phyloP scores from a whole-genome alignment of 2,329 filamentous ascomycete genomes.

The Calonectria pteridis region DNA sequence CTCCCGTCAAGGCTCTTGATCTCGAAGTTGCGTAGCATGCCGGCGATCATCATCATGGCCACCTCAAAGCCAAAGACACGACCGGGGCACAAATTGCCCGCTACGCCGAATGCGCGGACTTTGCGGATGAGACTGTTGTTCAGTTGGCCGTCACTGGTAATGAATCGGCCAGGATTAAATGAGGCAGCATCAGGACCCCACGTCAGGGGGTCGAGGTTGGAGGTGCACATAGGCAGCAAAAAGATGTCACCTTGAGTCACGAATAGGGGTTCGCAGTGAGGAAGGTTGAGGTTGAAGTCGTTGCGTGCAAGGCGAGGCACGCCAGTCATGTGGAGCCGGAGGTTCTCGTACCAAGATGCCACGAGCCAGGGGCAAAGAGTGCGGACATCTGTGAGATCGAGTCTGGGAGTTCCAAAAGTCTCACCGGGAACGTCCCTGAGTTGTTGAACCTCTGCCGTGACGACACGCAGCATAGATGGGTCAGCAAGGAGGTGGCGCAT shows the following conservation, averaged over 20 bases:
- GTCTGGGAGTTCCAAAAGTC: slow-evolving; percentile 4
- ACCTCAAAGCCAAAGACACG: slow-evolving; percentile 47
- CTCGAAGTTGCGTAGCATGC: slow-evolving; percentile 45
- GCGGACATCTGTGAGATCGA: slow-evolving; percentile 41
- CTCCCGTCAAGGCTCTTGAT: slow-evolving; percentile 34
- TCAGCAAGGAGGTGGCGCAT: slow-evolving; percentile 44
- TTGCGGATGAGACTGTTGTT: slow-evolving; percentile 39
- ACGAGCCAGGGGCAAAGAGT: slow-evolving; percentile 47
- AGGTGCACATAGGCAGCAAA: slow-evolving; percentile 49
- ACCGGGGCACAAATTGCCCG: slow-evolving; percentile 48
- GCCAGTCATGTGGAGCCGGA: slow-evolving; percentile 48
- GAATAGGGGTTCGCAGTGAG: slow-evolving; percentile 32
- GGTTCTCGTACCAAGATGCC: slow-evolving; percentile 48
- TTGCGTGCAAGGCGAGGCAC: slow-evolving; percentile 47
- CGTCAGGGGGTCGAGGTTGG: slow-evolving; percentile 42
- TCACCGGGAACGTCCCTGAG: slow-evolving; percentile 31
- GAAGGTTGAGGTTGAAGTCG: slow-evolving; percentile 42
- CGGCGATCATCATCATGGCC: slow-evolving; percentile 43
- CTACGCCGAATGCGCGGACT: slow-evolving; percentile 48
- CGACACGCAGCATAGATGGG: slow-evolving; percentile 32
- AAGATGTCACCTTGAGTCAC: slow-evolving; percentile 47
- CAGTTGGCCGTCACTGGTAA: slow-evolving; percentile 38
- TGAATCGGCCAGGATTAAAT: slow-evolving; percentile 47
- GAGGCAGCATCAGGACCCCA: slow-evolving; percentile 46
- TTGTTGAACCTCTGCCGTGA: slow-evolving; percentile 40